Evolutionary conservation across 1,284 basidiomycete species (phyloP), one percentile per base, ranked within the genome.

Genomic region (Puccinia triticina): DNA sequence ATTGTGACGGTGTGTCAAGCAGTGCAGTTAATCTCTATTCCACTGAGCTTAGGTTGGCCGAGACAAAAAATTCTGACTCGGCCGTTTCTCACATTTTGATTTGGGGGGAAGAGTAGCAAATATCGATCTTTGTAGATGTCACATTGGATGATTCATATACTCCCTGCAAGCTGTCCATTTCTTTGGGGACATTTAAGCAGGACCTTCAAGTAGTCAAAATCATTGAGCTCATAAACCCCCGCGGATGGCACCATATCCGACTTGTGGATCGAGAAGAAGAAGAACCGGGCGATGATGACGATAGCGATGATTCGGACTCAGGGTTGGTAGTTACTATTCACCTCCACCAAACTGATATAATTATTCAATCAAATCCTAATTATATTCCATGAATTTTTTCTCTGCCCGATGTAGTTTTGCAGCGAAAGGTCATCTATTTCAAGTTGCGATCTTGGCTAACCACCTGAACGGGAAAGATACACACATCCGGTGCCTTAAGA

Each of bases 391-490:
- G n/a, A 4, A 1, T 11, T 34, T 37, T 34, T 23, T 12, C 26
- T 34, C 37, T 73, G 5, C 2, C 23, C 12, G 2, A 43, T 16
- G 37, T 29, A 96, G 95, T 82, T 93, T 93, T 86, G 92, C 94
- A 0, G 90, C 98, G 16, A 91, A 93, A 84, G 93, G 94, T 1
- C 96, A 96, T 86, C 91, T 97, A 16, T 88, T 99, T 5, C 95
- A 98, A 86, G 90, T 99, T 46, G 92, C 96, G 83, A 91, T 99
- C 78, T 89, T 95, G 29, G 92, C 93, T 29, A 99, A 99, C 86
- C 95, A 99, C 86, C 92, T 97, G 90, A 98, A 96, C 85, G 97
- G 97, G 3, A 99, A 99, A 87, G 97, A 99, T 88, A 99, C 97
- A 12, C 97, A 99, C 88, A 93, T 99, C 21, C 91, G 97, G 26